Percentiles rank a stretch among this genome's conserved stretches.
phyloP scores from a whole-genome alignment of 257 asterid genomes.

The Eustoma russellianum region DNA sequence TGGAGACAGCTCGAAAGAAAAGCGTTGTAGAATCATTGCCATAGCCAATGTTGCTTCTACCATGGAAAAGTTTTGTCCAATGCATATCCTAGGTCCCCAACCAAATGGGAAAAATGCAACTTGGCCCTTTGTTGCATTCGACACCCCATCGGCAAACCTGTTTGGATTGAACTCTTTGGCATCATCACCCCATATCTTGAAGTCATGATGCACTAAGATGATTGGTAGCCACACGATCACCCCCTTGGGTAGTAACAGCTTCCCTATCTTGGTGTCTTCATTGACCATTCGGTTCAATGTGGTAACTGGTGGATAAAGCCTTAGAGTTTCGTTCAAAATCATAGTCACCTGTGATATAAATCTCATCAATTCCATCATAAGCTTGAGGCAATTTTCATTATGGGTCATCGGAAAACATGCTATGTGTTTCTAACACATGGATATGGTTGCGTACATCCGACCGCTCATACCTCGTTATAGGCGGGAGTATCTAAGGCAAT shows the following conservation, averaged over 20 bases:
- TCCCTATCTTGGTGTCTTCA: conserved; percentile 15
- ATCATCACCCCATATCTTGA: conserved; percentile 27
- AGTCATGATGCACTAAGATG: conserved; percentile 19
- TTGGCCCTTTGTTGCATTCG: conserved; percentile 20
- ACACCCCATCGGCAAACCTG: conserved; percentile 23
- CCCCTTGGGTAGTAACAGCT: conserved; percentile 13
- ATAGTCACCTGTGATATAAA: conserved; percentile 18
- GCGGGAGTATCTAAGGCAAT: too few species aligned
- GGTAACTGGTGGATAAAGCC: conserved; percentile 24
- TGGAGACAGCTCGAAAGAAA: conserved; percentile 22
- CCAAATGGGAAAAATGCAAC: conserved; percentile 22
- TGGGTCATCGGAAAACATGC: too few species aligned
- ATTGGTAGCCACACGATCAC: conserved; percentile 12
- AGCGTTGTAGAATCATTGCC: conserved; percentile 25
- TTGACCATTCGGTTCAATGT: conserved; percentile 4
- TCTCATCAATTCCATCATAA: too few species aligned
- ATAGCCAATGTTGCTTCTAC: conserved; percentile 25
- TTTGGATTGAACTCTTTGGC: conserved; percentile 27
- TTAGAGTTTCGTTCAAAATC: conserved; percentile 24
- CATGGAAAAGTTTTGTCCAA: conserved; percentile 27
- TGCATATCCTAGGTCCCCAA: conserved; percentile 33
- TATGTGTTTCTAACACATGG: too few species aligned
- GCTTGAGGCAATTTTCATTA: too few species aligned
- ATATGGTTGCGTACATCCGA: too few species aligned
- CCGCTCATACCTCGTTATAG: too few species aligned